phyloP scores from a whole-genome alignment of 495 filamentous ascomycete species.

The Thozetella sp. region DNA sequence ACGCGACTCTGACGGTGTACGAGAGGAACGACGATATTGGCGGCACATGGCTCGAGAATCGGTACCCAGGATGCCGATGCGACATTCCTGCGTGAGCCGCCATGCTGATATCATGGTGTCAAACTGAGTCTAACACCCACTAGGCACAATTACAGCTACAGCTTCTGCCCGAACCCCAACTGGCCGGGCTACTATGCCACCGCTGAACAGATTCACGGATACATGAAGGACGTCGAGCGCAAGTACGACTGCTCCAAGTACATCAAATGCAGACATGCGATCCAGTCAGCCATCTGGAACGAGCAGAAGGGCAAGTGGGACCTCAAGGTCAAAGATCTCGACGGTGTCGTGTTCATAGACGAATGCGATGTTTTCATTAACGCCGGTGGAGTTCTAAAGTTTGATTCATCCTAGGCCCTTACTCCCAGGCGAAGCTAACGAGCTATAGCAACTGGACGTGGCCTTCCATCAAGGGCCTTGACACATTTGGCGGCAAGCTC shows the following conservation, averaged over 20 bases:
- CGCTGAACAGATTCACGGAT: conserved; percentile 10
- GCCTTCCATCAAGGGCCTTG: conserved; percentile 40
- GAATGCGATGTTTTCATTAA: conserved; percentile 6
- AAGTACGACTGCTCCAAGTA: conserved; percentile 31
- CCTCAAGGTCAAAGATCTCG: conserved; percentile 14
- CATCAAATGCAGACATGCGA: conserved; percentile 19
- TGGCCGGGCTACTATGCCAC: conserved; percentile 17
- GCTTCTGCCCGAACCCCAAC: neutral
- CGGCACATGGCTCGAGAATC: neutral
- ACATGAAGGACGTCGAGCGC: conserved; percentile 11
- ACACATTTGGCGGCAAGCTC: conserved; percentile 32
- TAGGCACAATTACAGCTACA: conserved; percentile 4
- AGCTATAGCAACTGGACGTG: conserved; percentile 39
- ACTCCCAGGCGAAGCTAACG: no score
- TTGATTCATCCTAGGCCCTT: neutral
- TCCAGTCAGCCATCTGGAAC: conserved; percentile 25
- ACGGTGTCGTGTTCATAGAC: neutral
- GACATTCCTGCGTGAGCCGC: conserved; percentile 4
- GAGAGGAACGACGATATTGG: conserved; percentile 2
- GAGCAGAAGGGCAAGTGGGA: conserved; percentile 26
- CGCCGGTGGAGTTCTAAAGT: conserved; percentile 1
- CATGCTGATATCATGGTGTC: neutral
- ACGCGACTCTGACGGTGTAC: neutral
- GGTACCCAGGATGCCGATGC: neutral
- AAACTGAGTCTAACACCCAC: neutral